Percentiles rank a stretch among this genome's conserved stretches.
phyloP scores from a whole-genome alignment of 83 land plant genomes.

The Picea mariana region DNA sequence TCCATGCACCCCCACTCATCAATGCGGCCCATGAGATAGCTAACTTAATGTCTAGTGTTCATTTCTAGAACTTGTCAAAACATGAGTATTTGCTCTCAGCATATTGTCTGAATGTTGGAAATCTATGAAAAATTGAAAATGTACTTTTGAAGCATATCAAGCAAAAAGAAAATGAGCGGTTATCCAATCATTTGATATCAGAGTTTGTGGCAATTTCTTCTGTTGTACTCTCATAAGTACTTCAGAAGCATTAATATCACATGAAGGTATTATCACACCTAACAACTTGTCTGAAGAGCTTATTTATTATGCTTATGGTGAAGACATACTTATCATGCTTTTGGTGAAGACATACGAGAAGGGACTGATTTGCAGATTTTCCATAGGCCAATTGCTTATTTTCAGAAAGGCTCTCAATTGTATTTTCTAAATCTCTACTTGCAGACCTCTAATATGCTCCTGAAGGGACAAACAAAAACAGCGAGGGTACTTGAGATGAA shows the following conservation, averaged over 20 bases:
- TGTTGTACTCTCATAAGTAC: constrained; percentile 3
- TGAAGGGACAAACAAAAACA: no score
- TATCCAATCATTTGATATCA: not conserved
- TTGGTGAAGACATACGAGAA: not conserved
- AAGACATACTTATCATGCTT: not conserved
- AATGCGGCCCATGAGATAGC: constrained; percentile 7
- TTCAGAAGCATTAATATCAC: not conserved
- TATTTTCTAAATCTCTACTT: no score
- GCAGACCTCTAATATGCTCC: no score
- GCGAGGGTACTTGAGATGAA: no score
- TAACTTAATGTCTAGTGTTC: not conserved
- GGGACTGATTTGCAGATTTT: not conserved
- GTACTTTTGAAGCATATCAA: not conserved
- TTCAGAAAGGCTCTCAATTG: no score
- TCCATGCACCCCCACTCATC: not conserved
- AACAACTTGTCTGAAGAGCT: not conserved
- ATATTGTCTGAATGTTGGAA: not conserved
- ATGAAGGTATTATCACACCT: not conserved
- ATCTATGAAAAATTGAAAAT: not conserved
- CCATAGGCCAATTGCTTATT: not conserved
- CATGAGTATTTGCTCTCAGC: not conserved
- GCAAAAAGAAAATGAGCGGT: not conserved
- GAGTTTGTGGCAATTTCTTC: not conserved
- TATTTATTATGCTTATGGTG: constrained; percentile 7
- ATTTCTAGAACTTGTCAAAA: not conserved